Conservation (phyloP, 2,329 filamentous ascomycete species). For the Pseudonectria buxi region DNA sequence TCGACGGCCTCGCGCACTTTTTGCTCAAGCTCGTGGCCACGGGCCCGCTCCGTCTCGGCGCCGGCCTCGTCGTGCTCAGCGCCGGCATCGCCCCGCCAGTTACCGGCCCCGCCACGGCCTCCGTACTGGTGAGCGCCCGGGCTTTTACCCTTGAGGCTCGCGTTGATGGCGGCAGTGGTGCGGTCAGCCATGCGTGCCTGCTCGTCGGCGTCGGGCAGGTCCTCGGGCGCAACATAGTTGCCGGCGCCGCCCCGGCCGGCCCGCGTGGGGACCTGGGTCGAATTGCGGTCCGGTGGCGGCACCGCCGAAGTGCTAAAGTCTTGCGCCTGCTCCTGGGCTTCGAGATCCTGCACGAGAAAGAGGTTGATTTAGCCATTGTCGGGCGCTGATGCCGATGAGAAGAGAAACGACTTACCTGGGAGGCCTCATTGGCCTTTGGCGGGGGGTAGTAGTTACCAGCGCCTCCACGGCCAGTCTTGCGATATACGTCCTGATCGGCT, state of each 20-base stretch:
- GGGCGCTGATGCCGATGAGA: too few relatives aligned
- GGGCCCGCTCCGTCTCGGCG: constrained; percentile 17
- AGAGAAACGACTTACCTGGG: constrained; percentile 19
- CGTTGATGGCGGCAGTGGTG: constrained; percentile 28
- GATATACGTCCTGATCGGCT: constrained; percentile 36
- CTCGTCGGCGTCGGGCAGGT: constrained; percentile 26
- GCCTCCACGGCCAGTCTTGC: constrained; percentile 53
- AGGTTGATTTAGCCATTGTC: background rate
- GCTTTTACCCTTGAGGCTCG: constrained; percentile 22
- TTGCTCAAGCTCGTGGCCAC: constrained; percentile 34
- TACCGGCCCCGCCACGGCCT: constrained; percentile 54
- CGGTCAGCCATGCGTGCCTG: constrained; percentile 28
- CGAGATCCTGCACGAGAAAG: constrained; percentile 27
- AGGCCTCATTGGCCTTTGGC: constrained; percentile 42
- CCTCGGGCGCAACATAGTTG: constrained; percentile 44
- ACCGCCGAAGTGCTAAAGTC: constrained; percentile 15
- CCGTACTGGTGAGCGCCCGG: constrained; percentile 15
- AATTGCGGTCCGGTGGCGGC: constrained; percentile 18
- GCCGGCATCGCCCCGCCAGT: constrained; percentile 34
- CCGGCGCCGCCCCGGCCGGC: constrained; percentile 56
- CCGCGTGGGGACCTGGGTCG: constrained; percentile 31
- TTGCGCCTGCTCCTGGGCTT: constrained; percentile 25
- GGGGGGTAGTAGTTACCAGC: constrained; percentile 56
- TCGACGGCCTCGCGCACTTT: constrained; percentile 41
- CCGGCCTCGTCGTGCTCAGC: constrained; percentile 20